Percentiles rank a stretch among this genome's conserved stretches.
These are phyloP conservation scores for Claviceps digitariae DNA, from an alignment of 2,329 filamentous ascomycete genomes.

Conservation along the genomic window DNA sequence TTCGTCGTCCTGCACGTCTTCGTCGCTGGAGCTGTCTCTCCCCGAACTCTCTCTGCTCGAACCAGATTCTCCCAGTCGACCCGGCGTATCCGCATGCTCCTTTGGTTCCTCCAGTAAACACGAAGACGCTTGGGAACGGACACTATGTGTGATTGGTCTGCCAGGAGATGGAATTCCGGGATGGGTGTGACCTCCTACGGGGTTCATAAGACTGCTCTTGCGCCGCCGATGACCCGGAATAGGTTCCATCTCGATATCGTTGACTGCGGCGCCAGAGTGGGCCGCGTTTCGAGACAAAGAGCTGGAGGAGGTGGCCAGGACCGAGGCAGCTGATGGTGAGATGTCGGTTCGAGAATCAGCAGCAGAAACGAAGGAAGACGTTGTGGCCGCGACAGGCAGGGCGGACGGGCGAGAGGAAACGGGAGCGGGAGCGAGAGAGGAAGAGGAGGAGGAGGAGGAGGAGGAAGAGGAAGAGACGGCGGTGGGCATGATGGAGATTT, in stretches of 20 bases:
- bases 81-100: conserved; percentile 19
- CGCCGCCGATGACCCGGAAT: conserved; percentile 41
- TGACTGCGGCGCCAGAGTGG: conserved; percentile 9
- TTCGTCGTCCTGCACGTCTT: conserved; percentile 71
- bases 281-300: conserved; percentile 6
- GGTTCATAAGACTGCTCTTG: conserved; percentile 39
- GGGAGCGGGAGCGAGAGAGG: background rate
- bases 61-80: conserved; percentile 1
- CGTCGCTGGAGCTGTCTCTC: conserved; percentile 51
- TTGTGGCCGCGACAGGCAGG: background rate
- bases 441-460: background rate
- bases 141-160: conserved; percentile 5
- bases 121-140: conserved; percentile 5
- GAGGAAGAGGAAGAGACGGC: background rate
- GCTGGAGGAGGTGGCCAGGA: conserved; percentile 7
- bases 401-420: conserved; percentile 1
- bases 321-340: conserved; percentile 1
- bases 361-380: background rate
- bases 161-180: conserved; percentile 12
- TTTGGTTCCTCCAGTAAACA: conserved; percentile 27
- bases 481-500: conserved; percentile 7
- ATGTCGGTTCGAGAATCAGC: conserved; percentile 2
- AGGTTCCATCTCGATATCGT: conserved; percentile 43
- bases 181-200: conserved; percentile 12
- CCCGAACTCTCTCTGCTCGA: conserved; percentile 19